Percentiles rank a stretch among this genome's conserved stretches.
Conservation (phyloP, 306 rosid species). For the Vicia faba region DNA sequence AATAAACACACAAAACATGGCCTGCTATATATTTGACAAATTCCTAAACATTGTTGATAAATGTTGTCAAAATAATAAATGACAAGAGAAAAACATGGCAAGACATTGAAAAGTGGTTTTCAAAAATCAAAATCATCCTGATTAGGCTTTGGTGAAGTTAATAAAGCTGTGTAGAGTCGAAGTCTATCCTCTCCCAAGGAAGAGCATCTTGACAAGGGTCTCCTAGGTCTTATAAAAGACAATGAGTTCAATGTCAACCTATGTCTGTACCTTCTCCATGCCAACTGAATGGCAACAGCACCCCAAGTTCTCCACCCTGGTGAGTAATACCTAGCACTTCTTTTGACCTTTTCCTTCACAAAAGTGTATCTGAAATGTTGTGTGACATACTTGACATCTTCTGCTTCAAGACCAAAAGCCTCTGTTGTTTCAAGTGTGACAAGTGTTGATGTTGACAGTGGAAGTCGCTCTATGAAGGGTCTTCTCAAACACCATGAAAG, state of each 20-base stretch:
- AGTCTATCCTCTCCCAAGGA: conserved; percentile 82
- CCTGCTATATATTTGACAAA: too few relatives aligned
- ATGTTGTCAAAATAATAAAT: too few relatives aligned
- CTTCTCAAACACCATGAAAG: conserved; percentile 87
- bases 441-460: conserved; percentile 73
- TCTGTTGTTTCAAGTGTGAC: conserved; percentile 77
- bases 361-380: conserved; percentile 91
- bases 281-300: conserved; percentile 82
- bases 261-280: conserved; percentile 84
- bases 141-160: conserved; percentile 87
- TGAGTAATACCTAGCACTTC: conserved; percentile 86
- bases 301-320: conserved; percentile 98
- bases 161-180: conserved; percentile 77
- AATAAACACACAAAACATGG: too few relatives aligned
- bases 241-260: conserved; percentile 66
- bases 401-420: conserved; percentile 82
- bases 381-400: conserved; percentile 81
- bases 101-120: neutral
- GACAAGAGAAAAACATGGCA: too few relatives aligned
- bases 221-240: conserved; percentile 77
- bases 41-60: too few relatives aligned
- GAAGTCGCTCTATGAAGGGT: conserved; percentile 80
- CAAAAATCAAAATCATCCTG: conserved; percentile 69
- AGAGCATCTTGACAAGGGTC: conserved; percentile 73
- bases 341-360: conserved; percentile 79